Conservation (phyloP, 805 yeast genomes). For the Sporopachydermia quercuum region DNA sequence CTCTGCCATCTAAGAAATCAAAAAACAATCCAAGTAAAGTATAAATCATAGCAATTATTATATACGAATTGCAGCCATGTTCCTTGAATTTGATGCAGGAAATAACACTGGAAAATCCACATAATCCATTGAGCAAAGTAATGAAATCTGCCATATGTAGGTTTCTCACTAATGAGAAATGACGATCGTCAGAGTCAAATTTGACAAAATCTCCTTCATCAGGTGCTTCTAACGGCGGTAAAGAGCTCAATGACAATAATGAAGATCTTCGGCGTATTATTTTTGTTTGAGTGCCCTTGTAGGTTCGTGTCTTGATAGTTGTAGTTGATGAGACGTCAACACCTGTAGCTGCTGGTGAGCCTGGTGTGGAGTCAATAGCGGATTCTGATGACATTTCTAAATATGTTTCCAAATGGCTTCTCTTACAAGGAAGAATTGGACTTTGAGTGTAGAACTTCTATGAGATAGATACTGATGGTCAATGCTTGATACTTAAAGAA, state of each 20-base stretch:
- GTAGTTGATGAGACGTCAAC: constrained; percentile 2
- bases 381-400: background rate
- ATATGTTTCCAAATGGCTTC: too few relatives aligned
- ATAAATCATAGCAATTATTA: constrained; percentile 81
- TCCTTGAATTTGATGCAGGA: constrained; percentile 71
- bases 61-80: constrained; percentile 41
- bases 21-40: constrained; percentile 86
- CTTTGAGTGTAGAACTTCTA: too few relatives aligned
- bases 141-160: constrained; percentile 94
- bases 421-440: too few relatives aligned
- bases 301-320: background rate
- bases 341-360: background rate
- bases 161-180: constrained; percentile 70
- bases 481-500: too few relatives aligned
- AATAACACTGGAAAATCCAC: constrained; percentile 83
- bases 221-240: constrained; percentile 23
- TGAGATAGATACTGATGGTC: too few relatives aligned
- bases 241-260: constrained; percentile 20
- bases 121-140: constrained; percentile 66
- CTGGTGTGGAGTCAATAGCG: background rate
- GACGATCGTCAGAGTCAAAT: constrained; percentile 72
- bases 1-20: constrained; percentile 95
- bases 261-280: constrained; percentile 16
- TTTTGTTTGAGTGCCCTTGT: background rate
- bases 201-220: constrained; percentile 63